A percentile compares a stretch with the other conserved stretches of the same genome.
phyloP scores from a whole-genome alignment of 2,329 filamentous ascomycete species.

The Aspergillus intermedius region DNA sequence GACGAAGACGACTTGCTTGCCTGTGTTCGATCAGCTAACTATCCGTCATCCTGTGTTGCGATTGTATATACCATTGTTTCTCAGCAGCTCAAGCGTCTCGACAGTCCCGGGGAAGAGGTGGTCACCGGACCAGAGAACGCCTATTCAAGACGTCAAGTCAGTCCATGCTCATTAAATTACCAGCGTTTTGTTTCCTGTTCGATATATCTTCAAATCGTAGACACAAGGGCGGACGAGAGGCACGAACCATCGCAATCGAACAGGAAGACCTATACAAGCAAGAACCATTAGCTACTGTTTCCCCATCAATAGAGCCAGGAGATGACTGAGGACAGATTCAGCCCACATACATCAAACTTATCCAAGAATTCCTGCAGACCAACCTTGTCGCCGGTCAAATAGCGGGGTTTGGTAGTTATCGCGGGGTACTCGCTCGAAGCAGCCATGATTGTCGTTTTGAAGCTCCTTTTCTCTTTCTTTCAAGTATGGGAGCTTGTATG shows the following conservation, averaged over 20 bases:
- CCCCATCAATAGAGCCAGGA: too few species aligned
- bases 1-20: conserved; percentile 89
- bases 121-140: conserved; percentile 94
- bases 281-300: too few species aligned
- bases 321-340: not conserved
- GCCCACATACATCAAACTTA: conserved; percentile 74
- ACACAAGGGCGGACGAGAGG: not conserved
- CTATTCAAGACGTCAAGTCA: conserved; percentile 44
- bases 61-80: conserved; percentile 60
- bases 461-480: not conserved
- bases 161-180: conserved; percentile 12
- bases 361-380: conserved; percentile 79
- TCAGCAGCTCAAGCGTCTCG: conserved; percentile 77
- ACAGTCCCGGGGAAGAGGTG: conserved; percentile 78
- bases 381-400: conserved; percentile 71
- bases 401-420: conserved; percentile 34
- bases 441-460: not conserved
- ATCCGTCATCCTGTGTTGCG: not conserved
- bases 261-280: conserved; percentile 64
- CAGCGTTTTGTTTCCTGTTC: too few species aligned
- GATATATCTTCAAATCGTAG: conserved; percentile 16
- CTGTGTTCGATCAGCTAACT: conserved; percentile 39
- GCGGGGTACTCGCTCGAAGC: conserved; percentile 12
- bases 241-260: conserved; percentile 91
- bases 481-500: not conserved